phyloP scores from a whole-genome alignment of 257 asterid species.

The Coffea eugenioides region DNA sequence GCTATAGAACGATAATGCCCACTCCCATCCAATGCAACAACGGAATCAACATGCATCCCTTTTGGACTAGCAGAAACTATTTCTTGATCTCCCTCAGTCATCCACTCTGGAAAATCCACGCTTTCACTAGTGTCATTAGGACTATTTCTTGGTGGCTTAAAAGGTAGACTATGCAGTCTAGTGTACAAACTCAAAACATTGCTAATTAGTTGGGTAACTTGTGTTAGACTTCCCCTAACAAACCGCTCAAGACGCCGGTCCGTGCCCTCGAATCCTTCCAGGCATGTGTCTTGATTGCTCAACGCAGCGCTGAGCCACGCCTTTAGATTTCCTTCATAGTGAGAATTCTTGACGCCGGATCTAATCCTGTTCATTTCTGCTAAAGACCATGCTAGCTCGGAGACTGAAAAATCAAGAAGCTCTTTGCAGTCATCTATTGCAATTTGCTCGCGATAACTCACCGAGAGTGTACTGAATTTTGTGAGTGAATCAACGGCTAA shows the following conservation, averaged over 20 bases:
- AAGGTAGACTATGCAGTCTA: slow-evolving; percentile 61
- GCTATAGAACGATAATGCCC: slow-evolving; percentile 63
- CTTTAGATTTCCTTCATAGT: slow-evolving; percentile 65
- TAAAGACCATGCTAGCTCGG: slow-evolving; percentile 85
- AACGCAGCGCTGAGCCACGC: slow-evolving; percentile 97
- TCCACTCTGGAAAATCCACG: slow-evolving; percentile 60
- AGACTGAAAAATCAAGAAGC: slow-evolving; percentile 80
- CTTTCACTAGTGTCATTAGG: slow-evolving; percentile 2
- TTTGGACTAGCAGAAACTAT: slow-evolving; percentile 31
- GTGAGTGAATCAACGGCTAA: slow-evolving; percentile 50
- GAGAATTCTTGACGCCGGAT: slow-evolving; percentile 39
- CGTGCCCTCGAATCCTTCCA: slow-evolving; percentile 94
- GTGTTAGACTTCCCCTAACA: slow-evolving; percentile 64
- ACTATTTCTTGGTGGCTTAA: slow-evolving; percentile 37
- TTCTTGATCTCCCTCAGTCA: slow-evolving; percentile 70
- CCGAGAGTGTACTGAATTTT: slow-evolving; percentile 64
- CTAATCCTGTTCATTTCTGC: slow-evolving; percentile 66
- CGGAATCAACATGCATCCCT: slow-evolving; percentile 64
- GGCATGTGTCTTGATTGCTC: slow-evolving; percentile 95
- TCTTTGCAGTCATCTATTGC: slow-evolving; percentile 93
- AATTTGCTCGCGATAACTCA: slow-evolving; percentile 61
- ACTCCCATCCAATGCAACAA: slow-evolving; percentile 76
- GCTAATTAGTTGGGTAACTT: slow-evolving; percentile 81
- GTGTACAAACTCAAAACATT: slow-evolving; percentile 68
- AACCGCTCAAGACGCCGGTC: slow-evolving; percentile 65